A percentile compares a stretch with the other conserved stretches of the same genome.
phyloP scores from a whole-genome alignment of 768 basidiomycete genomes.

The Suillus weaverae region DNA sequence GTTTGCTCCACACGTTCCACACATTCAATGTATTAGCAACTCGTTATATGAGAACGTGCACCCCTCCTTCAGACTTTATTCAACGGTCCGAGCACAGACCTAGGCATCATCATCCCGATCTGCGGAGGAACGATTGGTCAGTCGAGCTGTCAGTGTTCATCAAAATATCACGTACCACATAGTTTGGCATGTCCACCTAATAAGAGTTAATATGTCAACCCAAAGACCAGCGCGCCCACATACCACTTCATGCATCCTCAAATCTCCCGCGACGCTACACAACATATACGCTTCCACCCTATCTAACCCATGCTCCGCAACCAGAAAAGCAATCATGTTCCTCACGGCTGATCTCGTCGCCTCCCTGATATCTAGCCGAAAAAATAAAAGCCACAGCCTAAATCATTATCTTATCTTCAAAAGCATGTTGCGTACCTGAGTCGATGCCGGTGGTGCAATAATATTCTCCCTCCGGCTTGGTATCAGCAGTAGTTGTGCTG shows the following conservation, averaged over 20 bases:
- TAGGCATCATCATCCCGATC: constrained; percentile 60
- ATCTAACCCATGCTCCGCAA: constrained; percentile 41
- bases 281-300: constrained; percentile 59
- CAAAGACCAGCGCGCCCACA: constrained; percentile 5
- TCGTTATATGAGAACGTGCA: background rate
- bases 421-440: constrained; percentile 30
- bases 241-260: constrained; percentile 62
- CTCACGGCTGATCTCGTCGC: constrained; percentile 57
- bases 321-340: constrained; percentile 55
- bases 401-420: background rate
- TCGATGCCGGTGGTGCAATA: constrained; percentile 62
- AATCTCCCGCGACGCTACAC: constrained; percentile 59
- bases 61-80: constrained; percentile 1
- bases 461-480: constrained; percentile 37
- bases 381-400: background rate
- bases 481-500: constrained; percentile 29
- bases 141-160: background rate
- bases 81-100: constrained; percentile 36
- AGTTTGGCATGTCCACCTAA: constrained; percentile 68
- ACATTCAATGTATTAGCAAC: background rate
- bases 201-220: background rate
- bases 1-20: background rate
- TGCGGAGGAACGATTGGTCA: constrained; percentile 15
- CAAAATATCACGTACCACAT: constrained; percentile 44
- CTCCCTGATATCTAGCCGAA: constrained; percentile 44